Conservation (phyloP, 129 eudicot genomes). For the Scalesia atractyloides region DNA sequence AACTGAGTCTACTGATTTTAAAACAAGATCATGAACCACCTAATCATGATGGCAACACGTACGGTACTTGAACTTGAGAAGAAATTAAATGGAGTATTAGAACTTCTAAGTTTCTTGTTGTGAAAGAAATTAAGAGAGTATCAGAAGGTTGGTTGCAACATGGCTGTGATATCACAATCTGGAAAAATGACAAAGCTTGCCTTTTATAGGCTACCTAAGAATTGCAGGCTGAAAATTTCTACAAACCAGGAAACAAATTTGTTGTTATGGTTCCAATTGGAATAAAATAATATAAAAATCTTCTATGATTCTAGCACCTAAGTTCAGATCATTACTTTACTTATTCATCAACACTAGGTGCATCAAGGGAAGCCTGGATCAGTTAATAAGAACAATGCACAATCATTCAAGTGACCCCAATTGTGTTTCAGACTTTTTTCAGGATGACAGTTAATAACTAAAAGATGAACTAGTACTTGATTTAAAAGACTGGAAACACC, state of each 20-base stretch:
- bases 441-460: background rate
- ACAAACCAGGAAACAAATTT: background rate
- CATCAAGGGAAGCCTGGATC: background rate
- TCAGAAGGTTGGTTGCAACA: background rate
- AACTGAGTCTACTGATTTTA: too few relatives aligned
- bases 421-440: background rate
- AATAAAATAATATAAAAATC: background rate
- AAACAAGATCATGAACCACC: too few relatives aligned
- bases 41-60: too few relatives aligned
- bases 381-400: background rate
- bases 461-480: background rate
- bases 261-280: background rate
- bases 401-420: background rate
- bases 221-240: background rate
- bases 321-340: background rate
- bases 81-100: too few relatives aligned
- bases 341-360: background rate
- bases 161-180: background rate
- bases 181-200: background rate
- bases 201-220: slow-evolving; percentile 1
- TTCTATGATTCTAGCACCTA: background rate
- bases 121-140: background rate
- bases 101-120: background rate
- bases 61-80: too few relatives aligned
- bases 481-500: too few relatives aligned